These are phyloP conservation scores for Camelina laxa DNA, from an alignment of 345 rosid genomes.

Conservation along the genomic window DNA sequence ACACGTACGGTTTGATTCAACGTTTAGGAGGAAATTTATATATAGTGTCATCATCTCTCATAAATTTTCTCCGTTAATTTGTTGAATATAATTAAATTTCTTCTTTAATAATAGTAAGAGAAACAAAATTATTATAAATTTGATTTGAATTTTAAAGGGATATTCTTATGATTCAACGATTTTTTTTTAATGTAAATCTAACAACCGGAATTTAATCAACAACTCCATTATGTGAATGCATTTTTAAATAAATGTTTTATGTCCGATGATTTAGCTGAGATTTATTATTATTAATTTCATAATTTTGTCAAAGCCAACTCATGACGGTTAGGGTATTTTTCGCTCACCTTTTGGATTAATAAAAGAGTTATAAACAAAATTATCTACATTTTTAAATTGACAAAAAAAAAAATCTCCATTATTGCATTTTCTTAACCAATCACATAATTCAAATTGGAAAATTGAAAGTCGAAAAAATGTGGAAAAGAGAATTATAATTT, in stretches of 20 bases:
- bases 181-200: neutral
- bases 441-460: neutral
- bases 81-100: neutral
- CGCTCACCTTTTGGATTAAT: neutral
- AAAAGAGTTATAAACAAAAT: too few relatives aligned
- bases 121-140: neutral
- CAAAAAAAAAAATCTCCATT: neutral
- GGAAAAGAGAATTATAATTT: neutral
- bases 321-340: conserved; percentile 20
- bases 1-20: neutral
- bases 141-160: neutral
- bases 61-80: neutral
- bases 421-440: conserved; percentile 3
- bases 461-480: neutral
- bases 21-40: neutral
- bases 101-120: neutral
- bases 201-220: neutral
- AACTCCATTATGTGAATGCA: conserved; percentile 2
- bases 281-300: neutral
- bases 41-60: neutral
- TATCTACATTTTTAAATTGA: neutral
- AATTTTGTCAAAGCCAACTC: neutral
- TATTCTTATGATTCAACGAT: neutral
- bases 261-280: neutral
- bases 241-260: neutral